Evolutionary conservation across 1,139 yeast species (phyloP).

Genomic region (Yamadazyma mexicana): DNA sequence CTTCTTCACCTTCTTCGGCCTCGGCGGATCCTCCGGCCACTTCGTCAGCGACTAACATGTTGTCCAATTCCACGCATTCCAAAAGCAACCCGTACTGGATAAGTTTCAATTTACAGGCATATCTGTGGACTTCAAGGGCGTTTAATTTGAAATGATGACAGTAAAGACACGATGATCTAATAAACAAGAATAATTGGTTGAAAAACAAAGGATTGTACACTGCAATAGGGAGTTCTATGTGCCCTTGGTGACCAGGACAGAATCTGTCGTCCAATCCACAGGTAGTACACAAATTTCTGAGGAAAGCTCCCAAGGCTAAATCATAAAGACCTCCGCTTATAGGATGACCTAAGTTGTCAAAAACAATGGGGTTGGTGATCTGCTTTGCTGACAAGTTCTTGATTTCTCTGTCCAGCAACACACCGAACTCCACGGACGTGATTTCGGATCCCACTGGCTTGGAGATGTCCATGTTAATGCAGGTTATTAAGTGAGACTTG

Average conservation of each 20-base stretch:
- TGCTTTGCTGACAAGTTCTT: conserved; percentile 89
- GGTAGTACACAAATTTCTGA: conserved; percentile 85
- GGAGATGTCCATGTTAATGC: conserved; percentile 78
- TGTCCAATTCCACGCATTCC: conserved; percentile 74
- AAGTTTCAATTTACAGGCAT: conserved; percentile 73
- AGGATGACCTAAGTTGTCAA: conserved; percentile 96
- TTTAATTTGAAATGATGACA: conserved; percentile 84
- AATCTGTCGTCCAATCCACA: conserved; percentile 94
- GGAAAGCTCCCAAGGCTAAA: conserved; percentile 89
- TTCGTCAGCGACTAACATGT: conserved; percentile 45
- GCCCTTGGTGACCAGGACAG: conserved; percentile 99
- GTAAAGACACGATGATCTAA: conserved; percentile 84
- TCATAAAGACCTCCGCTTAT: conserved; percentile 92
- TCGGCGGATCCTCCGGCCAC: conserved; percentile 32
- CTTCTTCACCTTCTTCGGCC: conserved; percentile 33
- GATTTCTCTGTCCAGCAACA: conserved; percentile 79
- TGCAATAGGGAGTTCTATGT: conserved; percentile 93
- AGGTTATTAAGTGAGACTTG: background rate
- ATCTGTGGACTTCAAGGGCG: conserved; percentile 69
- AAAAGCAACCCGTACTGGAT: conserved; percentile 86
- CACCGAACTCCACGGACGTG: conserved; percentile 88
- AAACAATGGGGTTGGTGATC: conserved; percentile 90
- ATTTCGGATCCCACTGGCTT: conserved; percentile 96
- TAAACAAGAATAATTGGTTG: conserved; percentile 80
- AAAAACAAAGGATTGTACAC: conserved; percentile 94